Evolutionary conservation across 345 rosid species (phyloP).

Genomic region (Cochlearia excelsa): DNA sequence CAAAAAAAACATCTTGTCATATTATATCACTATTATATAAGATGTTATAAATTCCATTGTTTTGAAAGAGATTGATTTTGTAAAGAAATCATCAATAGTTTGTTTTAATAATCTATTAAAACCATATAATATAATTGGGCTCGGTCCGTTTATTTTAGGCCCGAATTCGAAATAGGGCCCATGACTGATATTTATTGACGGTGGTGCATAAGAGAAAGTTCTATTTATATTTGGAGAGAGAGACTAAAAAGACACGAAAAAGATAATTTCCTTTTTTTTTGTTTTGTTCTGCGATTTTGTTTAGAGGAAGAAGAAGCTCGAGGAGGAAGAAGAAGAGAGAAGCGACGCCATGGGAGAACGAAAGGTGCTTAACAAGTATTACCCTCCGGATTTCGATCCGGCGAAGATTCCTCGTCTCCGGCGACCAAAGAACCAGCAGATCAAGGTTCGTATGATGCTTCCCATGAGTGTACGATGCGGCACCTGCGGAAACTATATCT

Average conservation of each 20-base stretch:
- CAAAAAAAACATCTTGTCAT: too few relatives aligned
- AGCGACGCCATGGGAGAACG: conserved; percentile 74
- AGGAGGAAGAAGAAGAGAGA: conserved; percentile 17
- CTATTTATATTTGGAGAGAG: too few relatives aligned
- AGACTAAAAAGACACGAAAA: not conserved
- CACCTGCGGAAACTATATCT: conserved; percentile 87
- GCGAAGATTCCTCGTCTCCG: conserved; percentile 68
- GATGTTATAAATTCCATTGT: too few relatives aligned
- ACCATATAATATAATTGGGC: too few relatives aligned
- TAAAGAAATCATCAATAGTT: too few relatives aligned
- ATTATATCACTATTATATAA: too few relatives aligned
- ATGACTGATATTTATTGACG: too few relatives aligned
- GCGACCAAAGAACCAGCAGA: conserved; percentile 83
- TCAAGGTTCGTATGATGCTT: conserved; percentile 95
- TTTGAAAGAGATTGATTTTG: too few relatives aligned
- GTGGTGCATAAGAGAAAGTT: too few relatives aligned
- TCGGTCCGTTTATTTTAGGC: too few relatives aligned
- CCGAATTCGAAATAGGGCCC: too few relatives aligned
- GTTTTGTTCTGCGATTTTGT: conserved; percentile 9
- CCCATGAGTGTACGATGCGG: conserved; percentile 95
- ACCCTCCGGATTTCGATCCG: conserved; percentile 96
- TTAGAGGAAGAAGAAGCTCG: conserved; percentile 9
- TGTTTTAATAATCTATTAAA: too few relatives aligned
- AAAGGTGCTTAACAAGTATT: conserved; percentile 85
- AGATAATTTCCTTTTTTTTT: not conserved